Evolutionary conservation across 257 asterid species (phyloP).

Genomic region (Eustoma russellianum): DNA sequence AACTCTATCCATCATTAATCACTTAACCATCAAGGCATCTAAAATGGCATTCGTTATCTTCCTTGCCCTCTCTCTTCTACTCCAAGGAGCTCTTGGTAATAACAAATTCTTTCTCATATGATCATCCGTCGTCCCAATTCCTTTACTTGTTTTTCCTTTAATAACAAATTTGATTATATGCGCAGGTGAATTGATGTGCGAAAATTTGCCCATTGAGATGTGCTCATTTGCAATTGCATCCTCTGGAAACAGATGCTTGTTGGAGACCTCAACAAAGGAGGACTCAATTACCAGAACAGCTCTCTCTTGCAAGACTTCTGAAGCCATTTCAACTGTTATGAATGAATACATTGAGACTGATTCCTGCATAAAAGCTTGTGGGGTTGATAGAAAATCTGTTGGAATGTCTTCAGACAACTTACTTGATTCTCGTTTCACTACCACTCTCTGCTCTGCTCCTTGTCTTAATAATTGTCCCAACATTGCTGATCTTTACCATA

Average conservation of each 20-base stretch:
- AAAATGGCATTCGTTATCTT: not conserved
- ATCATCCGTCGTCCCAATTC: no score
- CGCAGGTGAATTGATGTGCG: slow-evolving; percentile 25
- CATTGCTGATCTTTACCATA: slow-evolving; percentile 32
- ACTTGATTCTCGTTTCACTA: slow-evolving; percentile 8
- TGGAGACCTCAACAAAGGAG: slow-evolving; percentile 20
- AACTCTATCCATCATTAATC: no score
- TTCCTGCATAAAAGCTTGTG: slow-evolving; percentile 22
- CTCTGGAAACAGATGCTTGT: slow-evolving; percentile 26
- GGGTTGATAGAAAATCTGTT: slow-evolving; percentile 16
- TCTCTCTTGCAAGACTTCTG: slow-evolving; percentile 23
- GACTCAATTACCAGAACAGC: slow-evolving; percentile 3
- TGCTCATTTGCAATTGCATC: slow-evolving; percentile 29
- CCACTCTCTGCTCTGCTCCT: slow-evolving; percentile 20
- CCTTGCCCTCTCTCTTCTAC: not conserved
- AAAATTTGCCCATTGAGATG: slow-evolving; percentile 11
- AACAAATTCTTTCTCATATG: no score
- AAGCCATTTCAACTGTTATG: slow-evolving; percentile 13
- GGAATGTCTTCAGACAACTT: slow-evolving; percentile 28
- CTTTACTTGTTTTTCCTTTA: not conserved
- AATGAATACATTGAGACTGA: slow-evolving; percentile 16
- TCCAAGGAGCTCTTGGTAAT: slow-evolving; percentile 3
- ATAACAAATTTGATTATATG: not conserved
- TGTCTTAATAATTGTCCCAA: slow-evolving; percentile 26
- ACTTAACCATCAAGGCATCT: not conserved